Percentiles rank a stretch among this genome's conserved stretches.
These are phyloP conservation scores for Millerozyma miso DNA, from an alignment of 805 yeast genomes.

Conservation along the genomic window DNA sequence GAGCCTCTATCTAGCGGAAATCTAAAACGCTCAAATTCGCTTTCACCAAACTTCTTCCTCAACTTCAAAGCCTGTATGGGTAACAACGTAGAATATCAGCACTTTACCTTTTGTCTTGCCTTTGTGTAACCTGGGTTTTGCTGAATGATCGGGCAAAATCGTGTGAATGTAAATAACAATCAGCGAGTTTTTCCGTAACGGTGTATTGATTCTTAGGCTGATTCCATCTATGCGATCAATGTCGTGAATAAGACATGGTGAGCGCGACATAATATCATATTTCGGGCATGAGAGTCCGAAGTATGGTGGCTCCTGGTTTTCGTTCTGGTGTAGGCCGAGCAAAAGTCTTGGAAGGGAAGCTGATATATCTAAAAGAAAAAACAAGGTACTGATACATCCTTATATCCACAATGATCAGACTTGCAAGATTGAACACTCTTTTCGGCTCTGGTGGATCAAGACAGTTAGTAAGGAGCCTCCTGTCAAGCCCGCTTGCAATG, in stretches of 20 bases:
- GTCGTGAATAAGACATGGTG: not conserved
- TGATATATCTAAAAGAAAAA: no score
- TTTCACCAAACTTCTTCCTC: no score
- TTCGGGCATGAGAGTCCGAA: not conserved
- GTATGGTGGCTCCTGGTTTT: not conserved
- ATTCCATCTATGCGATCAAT: not conserved
- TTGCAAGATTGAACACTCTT: not conserved
- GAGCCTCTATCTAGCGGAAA: no score
- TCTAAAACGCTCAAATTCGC: no score
- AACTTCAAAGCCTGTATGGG: not conserved
- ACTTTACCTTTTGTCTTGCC: not conserved
- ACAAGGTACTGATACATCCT: not conserved
- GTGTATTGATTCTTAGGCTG: not conserved
- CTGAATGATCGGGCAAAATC: not conserved
- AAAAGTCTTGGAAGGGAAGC: not conserved
- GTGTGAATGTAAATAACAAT: not conserved
- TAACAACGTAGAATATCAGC: not conserved
- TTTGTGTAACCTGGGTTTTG: not conserved
- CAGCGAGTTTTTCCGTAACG: not conserved
- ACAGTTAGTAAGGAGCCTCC: not conserved
- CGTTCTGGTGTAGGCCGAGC: not conserved
- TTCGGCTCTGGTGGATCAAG: not conserved
- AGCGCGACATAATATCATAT: not conserved
- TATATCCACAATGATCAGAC: not conserved
- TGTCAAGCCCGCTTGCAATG: not conserved